Conservation (phyloP, 495 filamentous ascomycete genomes). For the Aspergillus baeticus region DNA sequence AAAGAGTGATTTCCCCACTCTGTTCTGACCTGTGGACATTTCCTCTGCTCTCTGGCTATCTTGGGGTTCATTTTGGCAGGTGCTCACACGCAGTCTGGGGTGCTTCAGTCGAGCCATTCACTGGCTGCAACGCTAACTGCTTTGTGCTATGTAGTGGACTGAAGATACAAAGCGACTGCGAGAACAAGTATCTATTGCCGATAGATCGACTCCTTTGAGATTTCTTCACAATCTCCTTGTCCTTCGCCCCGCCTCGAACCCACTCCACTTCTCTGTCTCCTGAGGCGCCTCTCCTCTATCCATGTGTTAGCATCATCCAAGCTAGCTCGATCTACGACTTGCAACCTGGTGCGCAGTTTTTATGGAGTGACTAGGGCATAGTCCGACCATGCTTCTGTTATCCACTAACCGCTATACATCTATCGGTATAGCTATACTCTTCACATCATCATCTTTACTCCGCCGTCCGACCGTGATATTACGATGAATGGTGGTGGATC, state of each 20-base stretch:
- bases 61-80: conserved; percentile 1
- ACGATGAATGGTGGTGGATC: conserved; percentile 22
- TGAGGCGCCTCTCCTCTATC: not conserved
- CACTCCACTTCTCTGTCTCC: not conserved
- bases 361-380: conserved; percentile 3
- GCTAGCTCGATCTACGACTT: conserved; percentile 1
- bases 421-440: conserved; percentile 30
- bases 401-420: conserved; percentile 25
- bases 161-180: not conserved
- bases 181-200: not conserved
- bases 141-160: not conserved
- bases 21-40: not conserved
- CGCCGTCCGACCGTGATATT: conserved; percentile 12
- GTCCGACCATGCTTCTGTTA: conserved; percentile 41
- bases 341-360: not conserved
- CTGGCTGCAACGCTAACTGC: conserved; percentile 1
- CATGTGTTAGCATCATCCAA: not conserved
- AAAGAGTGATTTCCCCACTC: not conserved
- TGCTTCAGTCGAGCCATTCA: not conserved
- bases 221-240: not conserved
- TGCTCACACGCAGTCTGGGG: conserved; percentile 7
- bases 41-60: not conserved
- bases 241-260: not conserved
- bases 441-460: conserved; percentile 9
- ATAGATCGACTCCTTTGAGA: not conserved